Evolutionary conservation across 805 yeast genomes (phyloP).

Genomic region (Saturnispora ahearnii): DNA sequence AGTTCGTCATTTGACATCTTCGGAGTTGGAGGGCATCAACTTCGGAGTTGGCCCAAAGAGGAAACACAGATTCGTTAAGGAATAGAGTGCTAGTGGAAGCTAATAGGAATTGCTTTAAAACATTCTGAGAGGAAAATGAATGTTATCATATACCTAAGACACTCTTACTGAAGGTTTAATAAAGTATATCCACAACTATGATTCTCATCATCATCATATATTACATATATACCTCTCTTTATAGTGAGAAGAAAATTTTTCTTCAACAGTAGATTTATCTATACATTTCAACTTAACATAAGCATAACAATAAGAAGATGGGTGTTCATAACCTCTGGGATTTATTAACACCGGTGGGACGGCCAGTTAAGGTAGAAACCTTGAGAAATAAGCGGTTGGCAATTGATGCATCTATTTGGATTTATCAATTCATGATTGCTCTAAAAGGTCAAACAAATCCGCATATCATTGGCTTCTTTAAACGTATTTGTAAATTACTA

Average conservation of each 20-base stretch:
- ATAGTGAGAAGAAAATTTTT: not conserved
- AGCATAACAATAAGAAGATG: constrained; percentile 36
- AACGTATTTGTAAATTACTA: constrained; percentile 83
- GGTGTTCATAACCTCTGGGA: constrained; percentile 97
- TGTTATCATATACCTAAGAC: not conserved
- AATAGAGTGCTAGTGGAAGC: no score
- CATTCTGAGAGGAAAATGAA: not conserved
- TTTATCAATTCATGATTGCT: constrained; percentile 92
- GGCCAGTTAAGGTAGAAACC: constrained; percentile 84
- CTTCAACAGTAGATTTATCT: not conserved
- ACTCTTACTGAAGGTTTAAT: no score
- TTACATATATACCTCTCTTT: not conserved
- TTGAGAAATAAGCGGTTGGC: constrained; percentile 73
- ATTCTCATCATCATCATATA: no score
- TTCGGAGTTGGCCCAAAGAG: constrained; percentile 2
- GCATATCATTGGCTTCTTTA: constrained; percentile 90
- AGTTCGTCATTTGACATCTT: not conserved
- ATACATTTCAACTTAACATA: not conserved
- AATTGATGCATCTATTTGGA: constrained; percentile 98
- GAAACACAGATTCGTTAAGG: not conserved
- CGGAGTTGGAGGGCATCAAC: constrained; percentile 1
- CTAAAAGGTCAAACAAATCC: constrained; percentile 81
- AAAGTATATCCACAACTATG: no score
- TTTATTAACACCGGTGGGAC: constrained; percentile 77
- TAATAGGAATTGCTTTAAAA: no score